phyloP scores from a whole-genome alignment of 2,329 filamentous ascomycete species.

The Aureobasidium mangrovei region DNA sequence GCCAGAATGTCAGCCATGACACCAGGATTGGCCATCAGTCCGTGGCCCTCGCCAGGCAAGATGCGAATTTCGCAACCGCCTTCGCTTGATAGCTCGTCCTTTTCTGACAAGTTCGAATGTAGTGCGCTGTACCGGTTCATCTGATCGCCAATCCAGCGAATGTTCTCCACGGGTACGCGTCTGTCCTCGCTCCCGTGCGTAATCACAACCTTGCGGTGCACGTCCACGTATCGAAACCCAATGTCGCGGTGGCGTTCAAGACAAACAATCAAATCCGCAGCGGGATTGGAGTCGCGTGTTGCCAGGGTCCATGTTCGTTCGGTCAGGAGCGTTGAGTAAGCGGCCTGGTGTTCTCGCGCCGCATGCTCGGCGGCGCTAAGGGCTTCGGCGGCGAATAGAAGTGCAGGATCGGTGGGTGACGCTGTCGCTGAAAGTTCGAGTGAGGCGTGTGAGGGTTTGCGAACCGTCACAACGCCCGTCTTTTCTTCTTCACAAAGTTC shows the following conservation, averaged over 20 bases:
- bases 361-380: constrained; percentile 48
- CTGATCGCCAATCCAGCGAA: constrained; percentile 85
- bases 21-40: constrained; percentile 84
- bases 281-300: constrained; percentile 84
- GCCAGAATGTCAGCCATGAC: constrained; percentile 94
- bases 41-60: constrained; percentile 85
- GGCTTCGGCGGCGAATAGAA: constrained; percentile 32
- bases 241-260: constrained; percentile 84
- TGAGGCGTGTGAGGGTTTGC: constrained; percentile 21
- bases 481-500: constrained; percentile 19
- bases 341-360: constrained; percentile 62
- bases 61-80: constrained; percentile 72
- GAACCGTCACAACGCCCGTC: constrained; percentile 1
- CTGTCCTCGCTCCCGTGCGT: constrained; percentile 89
- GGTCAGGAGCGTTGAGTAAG: constrained; percentile 78
- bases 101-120: constrained; percentile 3
- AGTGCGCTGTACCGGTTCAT: constrained; percentile 49
- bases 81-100: constrained; percentile 14
- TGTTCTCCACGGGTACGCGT: constrained; percentile 88
- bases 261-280: constrained; percentile 85
- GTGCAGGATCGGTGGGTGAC: constrained; percentile 29
- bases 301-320: constrained; percentile 92
- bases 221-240: constrained; percentile 94
- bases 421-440: constrained; percentile 27
- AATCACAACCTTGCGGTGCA: constrained; percentile 82